Evolutionary conservation across 768 basidiomycete genomes (phyloP), one percentile per base, ranked within the genome.

Genomic region (Lactifluus hygrophoroides): DNA sequence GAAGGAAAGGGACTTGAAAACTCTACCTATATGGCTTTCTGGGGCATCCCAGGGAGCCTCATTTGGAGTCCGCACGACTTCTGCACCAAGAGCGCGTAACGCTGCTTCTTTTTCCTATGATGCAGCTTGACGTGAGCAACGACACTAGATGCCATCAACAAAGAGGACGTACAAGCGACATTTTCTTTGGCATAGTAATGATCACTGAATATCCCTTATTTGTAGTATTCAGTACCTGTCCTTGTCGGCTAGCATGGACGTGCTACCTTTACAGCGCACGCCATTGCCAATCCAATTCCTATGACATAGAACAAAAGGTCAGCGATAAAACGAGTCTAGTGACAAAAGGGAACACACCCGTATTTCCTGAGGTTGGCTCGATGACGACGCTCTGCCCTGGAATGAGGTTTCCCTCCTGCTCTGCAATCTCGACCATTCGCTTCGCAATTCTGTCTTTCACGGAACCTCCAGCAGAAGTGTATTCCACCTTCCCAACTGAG

Each of bases 371-470:
- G 9, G 90, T 96, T 0, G 96, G 92, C 70, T 99, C 96, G 59
- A 99, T 94, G 56, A 98, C 84, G 51, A 94, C 83, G 64, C 89
- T 92, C 72, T 90, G 77, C 0, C 94, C 94, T 1, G 90, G 89
- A 35, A 90, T 78, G 40, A 99, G 81, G 50, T 76, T 83, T 34
- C 94, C 94, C 34, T 91, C 85, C 54, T 77, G 77, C 76, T 99
- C 96, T 6, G 95, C 96, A n/a, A 86, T 81, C 63, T 93, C 86
- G 2, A 98, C 83, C 95, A 99, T 99, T 11, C 91, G 84, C 70
- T 92, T 94, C 27, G 94, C 94, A 53, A 98, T 95, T 58, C 94
- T 78, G 69, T 98, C 95, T 74, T 99, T 99, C 58, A 97, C 88
- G 2, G 89, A 93, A 2, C 95, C 95, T 10, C 95, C 96, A 2